phyloP scores from a whole-genome alignment of 208 protist species.

The Herpetomonas tarakana region DNA sequence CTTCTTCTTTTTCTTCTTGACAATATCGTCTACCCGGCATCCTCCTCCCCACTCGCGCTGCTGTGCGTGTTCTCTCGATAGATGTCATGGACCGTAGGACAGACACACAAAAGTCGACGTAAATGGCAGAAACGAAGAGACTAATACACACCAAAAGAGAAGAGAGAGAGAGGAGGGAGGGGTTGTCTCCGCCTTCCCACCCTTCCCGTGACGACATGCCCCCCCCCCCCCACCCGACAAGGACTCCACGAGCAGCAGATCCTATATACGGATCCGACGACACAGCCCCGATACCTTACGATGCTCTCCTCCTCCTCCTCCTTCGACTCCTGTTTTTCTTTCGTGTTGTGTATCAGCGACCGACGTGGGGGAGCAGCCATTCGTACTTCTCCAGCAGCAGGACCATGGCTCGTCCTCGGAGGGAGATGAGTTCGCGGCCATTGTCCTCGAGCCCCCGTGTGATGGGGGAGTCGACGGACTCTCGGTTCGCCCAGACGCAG shows the following conservation, averaged over 20 bases:
- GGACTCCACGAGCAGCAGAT: neutral
- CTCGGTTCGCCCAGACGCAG: neutral
- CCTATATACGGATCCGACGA: neutral
- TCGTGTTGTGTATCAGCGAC: constrained; percentile 5
- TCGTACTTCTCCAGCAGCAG: neutral
- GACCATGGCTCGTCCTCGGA: neutral
- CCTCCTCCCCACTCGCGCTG: too few species aligned
- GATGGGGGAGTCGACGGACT: too few species aligned
- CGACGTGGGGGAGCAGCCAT: neutral
- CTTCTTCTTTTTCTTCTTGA: too few species aligned
- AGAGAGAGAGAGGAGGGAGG: too few species aligned
- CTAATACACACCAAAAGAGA: too few species aligned
- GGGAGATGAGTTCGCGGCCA: neutral
- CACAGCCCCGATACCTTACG: neutral
- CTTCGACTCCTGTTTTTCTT: too few species aligned
- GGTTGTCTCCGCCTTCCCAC: neutral
- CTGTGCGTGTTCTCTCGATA: too few species aligned
- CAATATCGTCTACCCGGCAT: too few species aligned
- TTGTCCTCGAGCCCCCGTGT: neutral
- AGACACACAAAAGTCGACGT: too few species aligned
- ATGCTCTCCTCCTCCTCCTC: neutral
- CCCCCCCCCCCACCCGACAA: neutral
- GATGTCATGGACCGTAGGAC: too few species aligned
- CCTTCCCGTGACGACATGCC: neutral
- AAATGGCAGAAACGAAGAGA: too few species aligned